Evolutionary conservation across 768 basidiomycete genomes (phyloP).

Genomic region (Naganishia vaughanmartiniae): DNA sequence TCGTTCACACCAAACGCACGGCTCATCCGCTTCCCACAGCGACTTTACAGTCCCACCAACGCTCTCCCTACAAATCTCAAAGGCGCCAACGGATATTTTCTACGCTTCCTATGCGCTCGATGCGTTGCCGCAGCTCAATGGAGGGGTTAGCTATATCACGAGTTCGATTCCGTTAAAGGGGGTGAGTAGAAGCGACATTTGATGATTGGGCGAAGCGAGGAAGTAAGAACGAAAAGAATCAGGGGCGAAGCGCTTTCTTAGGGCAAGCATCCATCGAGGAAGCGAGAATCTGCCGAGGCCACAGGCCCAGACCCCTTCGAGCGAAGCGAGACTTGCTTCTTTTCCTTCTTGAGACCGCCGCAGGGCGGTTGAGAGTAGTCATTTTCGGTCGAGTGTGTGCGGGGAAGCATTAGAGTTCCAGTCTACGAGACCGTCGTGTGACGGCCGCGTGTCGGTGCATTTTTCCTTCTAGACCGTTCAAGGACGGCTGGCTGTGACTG

Average conservation of each 20-base stretch:
- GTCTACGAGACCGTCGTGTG: neutral
- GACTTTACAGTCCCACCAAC: slow-evolving; percentile 87
- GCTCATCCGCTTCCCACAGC: slow-evolving; percentile 28
- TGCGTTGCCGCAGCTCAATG: slow-evolving; percentile 86
- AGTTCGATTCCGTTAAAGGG: slow-evolving; percentile 74
- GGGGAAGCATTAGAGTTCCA: neutral
- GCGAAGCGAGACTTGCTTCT: no score
- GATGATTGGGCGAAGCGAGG: slow-evolving; percentile 60
- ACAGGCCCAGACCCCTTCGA: neutral
- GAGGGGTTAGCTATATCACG: slow-evolving; percentile 89
- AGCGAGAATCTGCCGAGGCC: neutral
- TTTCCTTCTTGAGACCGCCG: no score
- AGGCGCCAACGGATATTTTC: slow-evolving; percentile 83
- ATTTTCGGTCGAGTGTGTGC: no score
- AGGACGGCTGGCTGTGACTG: neutral
- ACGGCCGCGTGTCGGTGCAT: neutral
- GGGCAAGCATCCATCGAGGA: neutral
- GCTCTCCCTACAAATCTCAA: slow-evolving; percentile 66
- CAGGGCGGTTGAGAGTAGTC: no score
- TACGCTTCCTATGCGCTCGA: slow-evolving; percentile 89
- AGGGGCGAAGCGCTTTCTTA: no score
- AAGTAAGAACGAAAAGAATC: slow-evolving; percentile 46
- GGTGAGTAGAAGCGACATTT: slow-evolving; percentile 31
- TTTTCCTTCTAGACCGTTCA: neutral
- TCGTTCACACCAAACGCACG: neutral